phyloP scores from a whole-genome alignment of 2,329 filamentous ascomycete species.

The Alternaria sp. region DNA sequence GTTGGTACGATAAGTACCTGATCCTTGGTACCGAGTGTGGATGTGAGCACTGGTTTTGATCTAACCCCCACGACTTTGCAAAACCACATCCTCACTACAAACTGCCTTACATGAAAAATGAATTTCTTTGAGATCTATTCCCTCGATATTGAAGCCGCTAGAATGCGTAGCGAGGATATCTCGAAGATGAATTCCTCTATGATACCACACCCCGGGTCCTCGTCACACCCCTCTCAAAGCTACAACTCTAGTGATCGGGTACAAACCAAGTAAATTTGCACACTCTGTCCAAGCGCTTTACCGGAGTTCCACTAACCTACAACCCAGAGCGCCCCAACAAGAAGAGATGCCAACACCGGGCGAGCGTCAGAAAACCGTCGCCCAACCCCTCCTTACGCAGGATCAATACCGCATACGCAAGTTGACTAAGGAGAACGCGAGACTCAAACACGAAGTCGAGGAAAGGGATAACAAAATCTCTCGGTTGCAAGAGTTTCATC shows the following conservation, averaged over 20 bases:
- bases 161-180: no score
- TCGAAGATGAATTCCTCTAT: no score
- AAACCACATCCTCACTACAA: background rate
- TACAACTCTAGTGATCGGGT: no score
- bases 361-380: background rate
- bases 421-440: background rate
- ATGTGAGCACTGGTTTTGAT: background rate
- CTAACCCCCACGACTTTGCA: background rate
- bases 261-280: no score
- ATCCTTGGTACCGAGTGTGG: background rate
- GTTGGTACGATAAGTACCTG: background rate
- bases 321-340: background rate
- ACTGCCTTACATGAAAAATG: no score
- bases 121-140: no score
- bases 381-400: background rate
- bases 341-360: no score
- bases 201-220: no score
- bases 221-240: no score
- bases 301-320: background rate
- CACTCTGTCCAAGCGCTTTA: background rate
- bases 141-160: no score
- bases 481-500: no score
- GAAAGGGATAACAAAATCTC: background rate
- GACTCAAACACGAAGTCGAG: background rate
- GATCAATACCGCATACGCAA: background rate